phyloP scores from a whole-genome alignment of 1,284 basidiomycete species.

The Microbotryum saponariae region DNA sequence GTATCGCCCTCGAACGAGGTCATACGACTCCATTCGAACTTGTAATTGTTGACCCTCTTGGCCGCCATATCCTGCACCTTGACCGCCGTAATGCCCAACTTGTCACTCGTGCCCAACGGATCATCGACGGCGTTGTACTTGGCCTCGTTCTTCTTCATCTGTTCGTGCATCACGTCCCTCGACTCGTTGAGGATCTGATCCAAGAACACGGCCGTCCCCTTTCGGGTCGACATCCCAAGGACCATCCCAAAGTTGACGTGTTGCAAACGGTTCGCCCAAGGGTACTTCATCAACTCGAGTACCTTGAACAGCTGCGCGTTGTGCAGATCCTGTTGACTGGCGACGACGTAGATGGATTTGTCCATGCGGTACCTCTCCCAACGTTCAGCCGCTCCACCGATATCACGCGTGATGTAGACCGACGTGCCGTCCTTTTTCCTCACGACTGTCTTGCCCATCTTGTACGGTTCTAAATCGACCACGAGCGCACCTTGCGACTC shows the following conservation, averaged over 20 bases:
- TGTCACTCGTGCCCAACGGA: constrained; percentile 67
- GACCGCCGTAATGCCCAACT: constrained; percentile 90
- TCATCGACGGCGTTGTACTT: constrained; percentile 87
- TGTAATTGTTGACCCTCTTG: constrained; percentile 94
- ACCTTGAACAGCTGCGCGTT: constrained; percentile 91
- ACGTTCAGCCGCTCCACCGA: constrained; percentile 87
- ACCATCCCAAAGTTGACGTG: constrained; percentile 74
- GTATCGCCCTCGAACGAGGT: constrained; percentile 96
- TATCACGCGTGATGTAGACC: constrained; percentile 97
- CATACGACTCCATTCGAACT: constrained; percentile 91
- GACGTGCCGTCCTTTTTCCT: constrained; percentile 92
- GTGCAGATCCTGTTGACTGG: constrained; percentile 85
- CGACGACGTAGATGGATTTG: constrained; percentile 68
- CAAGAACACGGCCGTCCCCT: constrained; percentile 92
- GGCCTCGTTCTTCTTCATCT: constrained; percentile 89
- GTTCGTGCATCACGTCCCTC: constrained; percentile 84
- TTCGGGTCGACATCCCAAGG: constrained; percentile 93
- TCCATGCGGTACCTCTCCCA: constrained; percentile 89
- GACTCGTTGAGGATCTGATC: constrained; percentile 91
- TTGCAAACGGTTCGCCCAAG: constrained; percentile 71
- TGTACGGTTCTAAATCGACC: constrained; percentile 77
- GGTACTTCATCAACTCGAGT: constrained; percentile 79
- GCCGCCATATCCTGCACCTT: constrained; percentile 98
- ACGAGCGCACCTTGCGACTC: constrained; percentile 61
- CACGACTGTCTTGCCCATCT: constrained; percentile 83